Evolutionary conservation across 2,329 filamentous ascomycete species (phyloP).

Genomic region (Trichoderma pleuroti): DNA sequence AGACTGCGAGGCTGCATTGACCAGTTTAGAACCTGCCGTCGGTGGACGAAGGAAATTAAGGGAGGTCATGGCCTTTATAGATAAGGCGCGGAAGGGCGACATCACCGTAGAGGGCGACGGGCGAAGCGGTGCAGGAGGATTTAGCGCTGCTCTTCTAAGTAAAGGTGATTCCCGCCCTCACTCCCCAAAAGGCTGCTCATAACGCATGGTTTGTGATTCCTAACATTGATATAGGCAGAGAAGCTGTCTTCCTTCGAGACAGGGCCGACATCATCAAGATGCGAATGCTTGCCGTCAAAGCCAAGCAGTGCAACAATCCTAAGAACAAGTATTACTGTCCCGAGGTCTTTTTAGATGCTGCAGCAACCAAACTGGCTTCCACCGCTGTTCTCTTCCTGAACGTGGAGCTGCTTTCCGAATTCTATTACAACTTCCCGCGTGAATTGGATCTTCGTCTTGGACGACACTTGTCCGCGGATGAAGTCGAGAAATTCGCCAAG

Average conservation of each 20-base stretch:
- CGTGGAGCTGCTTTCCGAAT: slow-evolving; percentile 92
- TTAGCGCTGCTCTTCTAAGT: slow-evolving; percentile 79
- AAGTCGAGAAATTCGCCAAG: slow-evolving; percentile 85
- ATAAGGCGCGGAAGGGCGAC: slow-evolving; percentile 83
- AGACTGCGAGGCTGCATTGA: slow-evolving; percentile 76
- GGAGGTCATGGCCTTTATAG: slow-evolving; percentile 88
- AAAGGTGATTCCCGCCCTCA: slow-evolving; percentile 57
- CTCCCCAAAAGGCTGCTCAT: background rate
- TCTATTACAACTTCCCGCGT: slow-evolving; percentile 95
- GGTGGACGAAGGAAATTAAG: slow-evolving; percentile 80
- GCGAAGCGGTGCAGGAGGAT: slow-evolving; percentile 83
- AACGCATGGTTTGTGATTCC: background rate
- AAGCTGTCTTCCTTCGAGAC: slow-evolving; percentile 91
- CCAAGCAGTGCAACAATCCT: slow-evolving; percentile 77
- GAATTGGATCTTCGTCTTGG: slow-evolving; percentile 86
- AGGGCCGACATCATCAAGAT: slow-evolving; percentile 87
- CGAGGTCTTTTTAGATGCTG: slow-evolving; percentile 95
- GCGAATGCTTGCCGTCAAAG: slow-evolving; percentile 82
- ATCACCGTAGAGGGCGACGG: slow-evolving; percentile 80
- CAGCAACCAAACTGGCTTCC: slow-evolving; percentile 88
- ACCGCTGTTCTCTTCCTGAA: slow-evolving; percentile 97
- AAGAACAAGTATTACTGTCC: slow-evolving; percentile 97
- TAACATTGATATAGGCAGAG: slow-evolving; percentile 61
- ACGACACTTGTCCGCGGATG: slow-evolving; percentile 69
- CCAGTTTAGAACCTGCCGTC: slow-evolving; percentile 69